phyloP scores from a whole-genome alignment of 257 asterid genomes.

The Marsdenia floribunda region DNA sequence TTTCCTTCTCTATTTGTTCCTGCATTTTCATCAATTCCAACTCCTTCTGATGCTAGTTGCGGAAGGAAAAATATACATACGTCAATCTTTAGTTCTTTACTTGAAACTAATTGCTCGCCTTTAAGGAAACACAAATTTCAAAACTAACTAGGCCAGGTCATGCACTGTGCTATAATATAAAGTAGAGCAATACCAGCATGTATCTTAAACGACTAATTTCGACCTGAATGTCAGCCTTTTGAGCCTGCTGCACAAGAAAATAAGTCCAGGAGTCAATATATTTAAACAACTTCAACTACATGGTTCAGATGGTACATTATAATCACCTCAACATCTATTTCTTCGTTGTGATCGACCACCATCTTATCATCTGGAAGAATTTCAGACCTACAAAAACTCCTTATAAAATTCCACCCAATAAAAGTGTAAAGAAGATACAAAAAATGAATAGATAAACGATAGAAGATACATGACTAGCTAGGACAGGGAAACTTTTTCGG shows the following conservation, averaged over 20 bases:
- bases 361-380: conserved; percentile 32
- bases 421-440: neutral
- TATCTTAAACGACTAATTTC: conserved; percentile 55
- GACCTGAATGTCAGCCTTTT: conserved; percentile 40
- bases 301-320: conserved; percentile 6
- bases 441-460: neutral
- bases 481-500: neutral
- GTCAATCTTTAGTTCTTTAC: conserved; percentile 18
- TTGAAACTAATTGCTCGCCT: conserved; percentile 2
- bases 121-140: conserved; percentile 9
- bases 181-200: conserved; percentile 61
- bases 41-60: conserved; percentile 76
- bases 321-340: conserved; percentile 47
- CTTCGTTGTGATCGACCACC: conserved; percentile 19
- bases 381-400: conserved; percentile 31
- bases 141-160: conserved; percentile 6
- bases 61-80: conserved; percentile 14
- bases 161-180: conserved; percentile 9
- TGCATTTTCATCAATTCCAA: conserved; percentile 66
- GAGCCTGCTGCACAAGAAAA: conserved; percentile 28
- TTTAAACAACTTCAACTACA: neutral
- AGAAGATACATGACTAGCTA: neutral
- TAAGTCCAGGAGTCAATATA: conserved; percentile 11
- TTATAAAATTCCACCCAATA: conserved; percentile 13
- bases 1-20: conserved; percentile 72